Percentiles rank a stretch among this genome's conserved stretches.
These are phyloP conservation scores for Leucocoprinus leucothites DNA, from an alignment of 768 basidiomycete species.

Conservation along the genomic window DNA sequence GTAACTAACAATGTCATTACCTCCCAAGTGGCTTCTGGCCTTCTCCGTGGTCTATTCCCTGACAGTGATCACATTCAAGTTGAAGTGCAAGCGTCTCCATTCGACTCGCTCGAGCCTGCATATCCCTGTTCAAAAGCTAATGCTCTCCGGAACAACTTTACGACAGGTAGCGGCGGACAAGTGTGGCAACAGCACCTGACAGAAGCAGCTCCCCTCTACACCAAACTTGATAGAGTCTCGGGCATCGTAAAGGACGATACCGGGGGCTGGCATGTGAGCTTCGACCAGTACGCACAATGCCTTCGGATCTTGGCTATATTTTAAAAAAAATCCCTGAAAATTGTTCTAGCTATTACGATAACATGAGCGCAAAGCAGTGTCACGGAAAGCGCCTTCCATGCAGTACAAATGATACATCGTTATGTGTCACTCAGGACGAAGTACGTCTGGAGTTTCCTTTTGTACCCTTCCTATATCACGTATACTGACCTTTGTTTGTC, in stretches of 20 bases:
- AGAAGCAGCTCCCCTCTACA: conserved; percentile 34
- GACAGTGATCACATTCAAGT: conserved; percentile 28
- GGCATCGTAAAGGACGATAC: conserved; percentile 36
- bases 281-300: conserved; percentile 47
- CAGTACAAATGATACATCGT: conserved; percentile 38
- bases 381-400: conserved; percentile 45
- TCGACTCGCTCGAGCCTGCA: conserved; percentile 47
- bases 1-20: conserved; percentile 54
- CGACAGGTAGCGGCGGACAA: conserved; percentile 31
- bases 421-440: conserved; percentile 41
- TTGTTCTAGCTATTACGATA: conserved; percentile 44
- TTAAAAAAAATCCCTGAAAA: background rate
- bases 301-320: background rate
- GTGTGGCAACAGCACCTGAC: conserved; percentile 42
- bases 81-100: conserved; percentile 35
- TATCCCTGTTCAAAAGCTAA: conserved; percentile 39
- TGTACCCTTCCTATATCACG: background rate
- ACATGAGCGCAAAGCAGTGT: conserved; percentile 48
- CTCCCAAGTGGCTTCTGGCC: conserved; percentile 47
- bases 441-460: conserved; percentile 18
- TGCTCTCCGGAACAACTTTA: conserved; percentile 29
- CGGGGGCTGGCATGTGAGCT: conserved; percentile 47
- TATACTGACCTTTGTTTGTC: background rate
- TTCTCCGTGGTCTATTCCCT: conserved; percentile 45
- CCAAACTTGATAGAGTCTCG: conserved; percentile 38